These are phyloP conservation scores for Verbascum thapsus DNA, from an alignment of 257 asterid species.

Conservation along the genomic window DNA sequence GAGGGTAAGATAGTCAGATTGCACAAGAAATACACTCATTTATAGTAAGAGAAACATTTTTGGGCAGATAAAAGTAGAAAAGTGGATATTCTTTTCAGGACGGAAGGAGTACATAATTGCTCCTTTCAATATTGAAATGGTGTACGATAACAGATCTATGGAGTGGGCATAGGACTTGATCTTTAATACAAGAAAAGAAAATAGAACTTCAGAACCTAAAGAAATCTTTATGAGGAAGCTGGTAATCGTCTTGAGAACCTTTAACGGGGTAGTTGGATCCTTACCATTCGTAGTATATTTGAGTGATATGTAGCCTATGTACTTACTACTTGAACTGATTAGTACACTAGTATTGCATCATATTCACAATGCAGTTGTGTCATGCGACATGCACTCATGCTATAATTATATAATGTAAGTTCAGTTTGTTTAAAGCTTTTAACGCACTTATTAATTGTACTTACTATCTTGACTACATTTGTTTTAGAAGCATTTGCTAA, in stretches of 20 bases:
- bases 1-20: too few species aligned
- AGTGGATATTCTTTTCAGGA: too few species aligned
- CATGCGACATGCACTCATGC: slow-evolving; percentile 4
- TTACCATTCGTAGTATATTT: slow-evolving; percentile 2
- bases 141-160: not conserved
- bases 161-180: slow-evolving; percentile 11
- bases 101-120: too few species aligned
- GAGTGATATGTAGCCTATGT: slow-evolving; percentile 3
- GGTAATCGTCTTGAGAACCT: slow-evolving; percentile 11
- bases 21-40: too few species aligned
- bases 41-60: too few species aligned
- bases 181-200: slow-evolving; percentile 13
- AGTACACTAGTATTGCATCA: not conserved
- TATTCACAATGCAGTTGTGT: slow-evolving; percentile 9
- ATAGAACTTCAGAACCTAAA: slow-evolving; percentile 2
- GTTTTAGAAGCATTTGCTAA: not conserved
- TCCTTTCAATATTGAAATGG: not conserved
- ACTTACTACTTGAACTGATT: slow-evolving; percentile 4
- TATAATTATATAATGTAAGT: slow-evolving; percentile 3
- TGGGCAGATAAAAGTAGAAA: too few species aligned
- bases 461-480: not conserved
- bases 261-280: slow-evolving; percentile 8
- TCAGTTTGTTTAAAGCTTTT: not conserved
- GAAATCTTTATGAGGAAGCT: slow-evolving; percentile 4
- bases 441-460: not conserved